Conservation (phyloP, 768 basidiomycete genomes). For the Chiua virens region DNA sequence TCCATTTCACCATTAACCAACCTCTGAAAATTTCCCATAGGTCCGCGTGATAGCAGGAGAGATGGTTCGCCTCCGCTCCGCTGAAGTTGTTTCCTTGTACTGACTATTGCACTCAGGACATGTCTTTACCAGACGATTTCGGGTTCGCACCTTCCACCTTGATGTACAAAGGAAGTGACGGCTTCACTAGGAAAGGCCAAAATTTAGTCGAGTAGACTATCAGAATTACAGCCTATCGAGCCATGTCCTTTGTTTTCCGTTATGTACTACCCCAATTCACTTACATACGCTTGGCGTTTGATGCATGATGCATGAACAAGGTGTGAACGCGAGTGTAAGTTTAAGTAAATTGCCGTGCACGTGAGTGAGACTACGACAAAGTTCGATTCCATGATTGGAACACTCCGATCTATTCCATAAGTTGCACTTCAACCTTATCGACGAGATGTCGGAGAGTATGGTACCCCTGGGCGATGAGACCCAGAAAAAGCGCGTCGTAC, state of each 20-base stretch:
- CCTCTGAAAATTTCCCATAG: constrained; percentile 35
- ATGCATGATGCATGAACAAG: too few species aligned
- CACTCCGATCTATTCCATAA: too few species aligned
- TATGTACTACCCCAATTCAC: neutral
- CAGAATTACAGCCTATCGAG: constrained; percentile 5
- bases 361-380: constrained; percentile 11
- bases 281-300: too few species aligned
- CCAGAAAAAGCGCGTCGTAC: constrained; percentile 84
- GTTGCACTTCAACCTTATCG: too few species aligned
- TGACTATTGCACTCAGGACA: constrained; percentile 44
- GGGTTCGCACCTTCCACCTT: constrained; percentile 87
- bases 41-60: constrained; percentile 84
- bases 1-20: neutral
- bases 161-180: constrained; percentile 68
- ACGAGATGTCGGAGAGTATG: constrained; percentile 43
- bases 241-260: constrained; percentile 6
- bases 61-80: constrained; percentile 48
- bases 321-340: too few species aligned
- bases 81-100: neutral
- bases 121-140: constrained; percentile 71
- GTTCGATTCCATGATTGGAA: too few species aligned
- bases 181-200: constrained; percentile 66
- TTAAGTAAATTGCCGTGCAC: constrained; percentile 14
- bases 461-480: constrained; percentile 68
- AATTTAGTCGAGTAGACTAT: constrained; percentile 37